Base-by-base conservation (phyloP, 164 flowering plant genomes). In the Kingdonia uniflora region DNA sequence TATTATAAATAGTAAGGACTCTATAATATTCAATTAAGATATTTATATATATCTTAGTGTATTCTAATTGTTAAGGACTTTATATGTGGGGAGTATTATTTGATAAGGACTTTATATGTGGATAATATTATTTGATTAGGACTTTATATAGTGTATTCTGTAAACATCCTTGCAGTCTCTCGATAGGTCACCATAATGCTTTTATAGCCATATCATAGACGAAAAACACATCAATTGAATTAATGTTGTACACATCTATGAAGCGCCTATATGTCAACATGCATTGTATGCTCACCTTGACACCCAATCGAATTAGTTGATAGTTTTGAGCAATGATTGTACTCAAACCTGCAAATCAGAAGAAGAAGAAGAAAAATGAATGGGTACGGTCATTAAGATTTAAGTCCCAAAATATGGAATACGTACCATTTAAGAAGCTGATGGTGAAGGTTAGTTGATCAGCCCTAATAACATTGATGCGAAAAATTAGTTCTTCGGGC, bases 401-500 rank as follows among this genome's bases (percentile, higher is more conserved):
- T n/a, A n/a, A n/a, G n/a, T n/a, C n/a, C n/a, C n/a, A n/a, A n/a
- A n/a, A n/a, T n/a, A n/a, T n/a, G n/a, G n/a, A n/a, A n/a, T 42
- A 25, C 23, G 14, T 58, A 68, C 71, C 71, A 59, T 68, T 68
- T 25, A 68, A 68, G 64, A 68, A 68, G 45, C 64, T 68, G 52
- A 67, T 66, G 11, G 71, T 67, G 57, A 67, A 67, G 4, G 71
- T 67, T 46, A 66, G 71, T 39, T 67, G 71, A 50, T 67, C 71
- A 58, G 71, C 44, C 16, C 71, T 66, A 46, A 67, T 52, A 42
- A 62, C 62, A 47, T 66, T 66, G 55, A 66, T 66, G 49, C 61
- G 70, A 21, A 66, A 66, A 54, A 66, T 49, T 33, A 66, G 70
- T 11, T 61, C 70, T 21, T 66, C 70, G 5, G 70, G 65, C 51